Conservation (phyloP, 2,329 filamentous ascomycete species). For the Aspergillus quadrilineatus region DNA sequence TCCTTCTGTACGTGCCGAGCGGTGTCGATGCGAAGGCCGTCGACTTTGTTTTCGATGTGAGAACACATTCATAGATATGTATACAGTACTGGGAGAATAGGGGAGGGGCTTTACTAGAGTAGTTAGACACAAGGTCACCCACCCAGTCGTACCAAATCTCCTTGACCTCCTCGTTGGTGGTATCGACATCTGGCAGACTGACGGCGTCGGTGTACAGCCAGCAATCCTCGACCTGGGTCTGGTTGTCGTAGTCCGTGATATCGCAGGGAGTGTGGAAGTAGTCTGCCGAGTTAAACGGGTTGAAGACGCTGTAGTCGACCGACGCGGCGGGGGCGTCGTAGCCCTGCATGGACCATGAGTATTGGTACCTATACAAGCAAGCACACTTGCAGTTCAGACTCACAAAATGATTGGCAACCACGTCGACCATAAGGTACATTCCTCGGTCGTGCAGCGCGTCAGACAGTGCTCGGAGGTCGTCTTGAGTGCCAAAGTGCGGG, state of each 20-base stretch:
- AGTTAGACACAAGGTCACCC: conserved; percentile 56
- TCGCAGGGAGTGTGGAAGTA: conserved; percentile 63
- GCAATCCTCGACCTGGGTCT: conserved; percentile 49
- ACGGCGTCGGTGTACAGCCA: conserved; percentile 56
- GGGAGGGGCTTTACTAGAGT: conserved; percentile 47
- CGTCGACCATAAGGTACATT: conserved; percentile 64
- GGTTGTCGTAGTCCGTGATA: conserved; percentile 53
- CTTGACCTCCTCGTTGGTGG: conserved; percentile 51
- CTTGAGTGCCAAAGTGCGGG: conserved; percentile 56
- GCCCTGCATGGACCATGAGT: conserved; percentile 21
- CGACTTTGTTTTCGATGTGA: conserved; percentile 31
- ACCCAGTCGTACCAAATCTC: conserved; percentile 61
- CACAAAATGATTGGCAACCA: conserved; percentile 59
- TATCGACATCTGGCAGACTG: conserved; percentile 63
- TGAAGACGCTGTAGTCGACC: conserved; percentile 55
- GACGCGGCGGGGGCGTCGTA: conserved; percentile 48
- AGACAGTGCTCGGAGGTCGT: conserved; percentile 60
- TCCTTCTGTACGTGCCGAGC: conserved; percentile 49
- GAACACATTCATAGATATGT: not conserved
- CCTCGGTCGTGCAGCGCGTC: conserved; percentile 54
- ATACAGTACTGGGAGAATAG: not conserved
- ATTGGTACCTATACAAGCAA: no score
- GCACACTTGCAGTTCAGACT: not conserved
- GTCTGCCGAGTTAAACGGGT: conserved; percentile 55
- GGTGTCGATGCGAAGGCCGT: conserved; percentile 55